Evolutionary conservation across 129 eudicot genomes (phyloP), one percentile per base, ranked within the genome.

Genomic region (Smallanthus sonchifolius): DNA sequence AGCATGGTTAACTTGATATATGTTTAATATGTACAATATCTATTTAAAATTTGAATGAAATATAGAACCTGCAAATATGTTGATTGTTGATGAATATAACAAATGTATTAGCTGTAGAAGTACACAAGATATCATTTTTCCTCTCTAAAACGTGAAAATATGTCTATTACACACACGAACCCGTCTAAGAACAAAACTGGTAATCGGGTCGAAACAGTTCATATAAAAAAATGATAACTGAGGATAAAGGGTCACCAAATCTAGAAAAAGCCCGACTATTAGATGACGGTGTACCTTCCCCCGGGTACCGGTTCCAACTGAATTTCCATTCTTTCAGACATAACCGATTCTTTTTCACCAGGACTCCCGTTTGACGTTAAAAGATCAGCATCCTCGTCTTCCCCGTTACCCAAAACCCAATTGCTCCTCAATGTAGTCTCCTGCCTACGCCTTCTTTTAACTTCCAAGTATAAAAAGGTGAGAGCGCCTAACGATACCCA

Each of bases 371-470:
- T 85, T 54, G 86, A 84, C 51, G 74, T 82, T 85, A 94, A 83
- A 32, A 94, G 97, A 80, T 90, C 93, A 35, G 77, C 77, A 74
- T 90, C 91, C 79, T 94, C 98, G 4, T 94, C 97, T 60, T 90
- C 97, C 3, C 85, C 87, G 42, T 90, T 82, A 44, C 98, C 97
- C 80, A 94, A 65, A 35, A 94, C 97, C 98, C 98, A 90, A 60
- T 83, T 80, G 77, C 98, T 83, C 71, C 93, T 74, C 9, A 70
- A 84, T 68, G 79, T 20, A 42, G 69, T 79, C 28, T 70, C 89
- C 24, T 73, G 78, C 52, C 76, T 68, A 63, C 87, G 84, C 39
- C 78, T 81, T 62, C 49, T 87, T 5, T 76, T 63, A 34, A 83
- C 83, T 79, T 94, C 98, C 74, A 94, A 71, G 69, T 88, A 94